Evolutionary conservation across 805 yeast species (phyloP), one percentile per base, ranked within the genome.

Genomic region (Debaryomyces castellii): DNA sequence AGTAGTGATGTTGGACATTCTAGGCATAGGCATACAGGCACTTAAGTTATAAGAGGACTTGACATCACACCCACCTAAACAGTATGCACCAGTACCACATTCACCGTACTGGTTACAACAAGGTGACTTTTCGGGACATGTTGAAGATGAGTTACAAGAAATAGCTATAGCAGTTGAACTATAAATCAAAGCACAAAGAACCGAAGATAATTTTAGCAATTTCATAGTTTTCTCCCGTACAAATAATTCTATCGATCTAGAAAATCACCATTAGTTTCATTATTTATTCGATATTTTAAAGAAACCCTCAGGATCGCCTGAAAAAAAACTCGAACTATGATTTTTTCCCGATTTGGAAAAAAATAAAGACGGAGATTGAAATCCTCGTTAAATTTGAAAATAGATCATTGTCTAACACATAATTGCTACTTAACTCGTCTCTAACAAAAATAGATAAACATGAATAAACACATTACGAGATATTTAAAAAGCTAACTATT

Each of bases 41-140:
- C 79, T 68, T 43, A 78, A 58, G 51, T 76, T 76, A 69, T 65
- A 82, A 4, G 96, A 87, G 59, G 56, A 83, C 49, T 82, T 71
- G 32, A 94, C 86, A 67, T 90, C 88, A 72, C 97, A 91, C 27
- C 95, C 92, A 49, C 92, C 94, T 43, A 90, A 73, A 73, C 97
- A 91, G 66, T 75, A 76, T 14, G 75, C 63, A 18, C 95, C 95
- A 20, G 83, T 77, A 56, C 95, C 95, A 71, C 95, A 88, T 25
- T 66, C 71, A 41, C 97, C 97, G 54, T 78, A 83, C 53, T 82
- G 84, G 10, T 88, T 81, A 64, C 97, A 90, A 66, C 97, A 90
- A 46, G 97, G 97, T n/a, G 61, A 53, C 39, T 73, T 75, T 59
- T 85, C 81, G 2, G 97, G 97, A 69, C 97, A 90, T 4, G 72